These are phyloP conservation scores for Globisporangium nodosum DNA, from an alignment of 352 stramenopile species.

Conservation along the genomic window DNA sequence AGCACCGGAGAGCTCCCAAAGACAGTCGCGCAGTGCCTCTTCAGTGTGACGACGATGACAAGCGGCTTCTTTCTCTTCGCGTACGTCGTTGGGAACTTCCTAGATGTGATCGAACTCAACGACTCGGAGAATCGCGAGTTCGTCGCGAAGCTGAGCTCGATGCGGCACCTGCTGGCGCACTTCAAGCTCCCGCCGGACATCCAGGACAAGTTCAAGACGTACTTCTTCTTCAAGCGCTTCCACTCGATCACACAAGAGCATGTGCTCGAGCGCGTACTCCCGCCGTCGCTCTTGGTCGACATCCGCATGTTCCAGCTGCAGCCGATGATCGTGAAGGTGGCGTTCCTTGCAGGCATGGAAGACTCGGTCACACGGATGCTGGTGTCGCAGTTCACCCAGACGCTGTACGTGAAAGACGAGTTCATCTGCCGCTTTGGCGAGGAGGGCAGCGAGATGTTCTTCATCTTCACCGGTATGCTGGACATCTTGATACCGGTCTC, in stretches of 20 bases:
- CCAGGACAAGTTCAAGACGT: conserved; percentile 56
- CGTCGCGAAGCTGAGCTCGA: conserved; percentile 46
- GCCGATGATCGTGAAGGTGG: conserved; percentile 64
- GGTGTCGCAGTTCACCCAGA: conserved; percentile 49
- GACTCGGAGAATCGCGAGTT: conserved; percentile 59
- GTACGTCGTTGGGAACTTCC: conserved; percentile 55
- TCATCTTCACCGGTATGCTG: conserved; percentile 52
- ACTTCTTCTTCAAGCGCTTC: conserved; percentile 64
- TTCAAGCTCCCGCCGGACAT: conserved; percentile 39
- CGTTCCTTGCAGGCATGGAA: conserved; percentile 53
- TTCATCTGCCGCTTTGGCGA: conserved; percentile 52
- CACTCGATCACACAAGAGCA: conserved; percentile 67
- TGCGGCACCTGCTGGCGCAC: conserved; percentile 43
- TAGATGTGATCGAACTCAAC: conserved; percentile 48
- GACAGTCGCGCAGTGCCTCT: conserved; percentile 40
- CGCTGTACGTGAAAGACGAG: conserved; percentile 48
- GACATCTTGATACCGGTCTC: conserved; percentile 42
- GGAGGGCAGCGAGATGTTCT: conserved; percentile 62
- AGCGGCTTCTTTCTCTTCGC: conserved; percentile 54
- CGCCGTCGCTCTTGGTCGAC: conserved; percentile 50
- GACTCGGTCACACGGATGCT: conserved; percentile 53
- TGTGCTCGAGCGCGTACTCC: conserved; percentile 42
- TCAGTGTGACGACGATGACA: conserved; percentile 55
- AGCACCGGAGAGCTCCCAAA: conserved; percentile 44
- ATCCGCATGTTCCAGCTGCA: conserved; percentile 63